A percentile compares a stretch with the other conserved stretches of the same genome.
Evolutionary conservation across 371 early-diverging fungal species (phyloP).

Genomic region (Mortierella sp.): DNA sequence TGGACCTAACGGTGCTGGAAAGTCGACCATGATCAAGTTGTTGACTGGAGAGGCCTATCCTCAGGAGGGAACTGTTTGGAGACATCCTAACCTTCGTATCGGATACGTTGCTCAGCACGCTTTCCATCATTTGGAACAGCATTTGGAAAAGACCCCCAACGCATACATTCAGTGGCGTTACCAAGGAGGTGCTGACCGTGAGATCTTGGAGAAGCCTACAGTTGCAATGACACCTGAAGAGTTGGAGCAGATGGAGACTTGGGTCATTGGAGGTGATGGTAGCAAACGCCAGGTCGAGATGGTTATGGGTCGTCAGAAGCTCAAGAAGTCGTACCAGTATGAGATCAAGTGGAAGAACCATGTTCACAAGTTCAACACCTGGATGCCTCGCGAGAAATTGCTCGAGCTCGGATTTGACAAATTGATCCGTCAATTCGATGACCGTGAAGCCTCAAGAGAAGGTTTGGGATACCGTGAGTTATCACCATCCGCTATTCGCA

Average conservation of each 20-base stretch:
- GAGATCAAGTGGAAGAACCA: constrained; percentile 62
- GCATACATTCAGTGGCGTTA: constrained; percentile 81
- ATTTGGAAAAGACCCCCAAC: constrained; percentile 76
- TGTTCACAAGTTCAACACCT: constrained; percentile 77
- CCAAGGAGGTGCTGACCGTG: constrained; percentile 77
- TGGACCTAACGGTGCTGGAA: constrained; percentile 79
- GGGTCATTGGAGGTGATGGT: too few species aligned
- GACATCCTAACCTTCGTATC: constrained; percentile 79
- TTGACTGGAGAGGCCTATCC: constrained; percentile 81
- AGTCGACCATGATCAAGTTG: constrained; percentile 87
- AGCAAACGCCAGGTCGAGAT: too few species aligned
- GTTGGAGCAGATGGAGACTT: constrained; percentile 75
- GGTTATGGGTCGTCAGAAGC: too few species aligned
- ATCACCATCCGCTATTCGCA: constrained; percentile 74
- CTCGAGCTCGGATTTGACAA: constrained; percentile 78
- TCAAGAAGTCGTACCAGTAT: constrained; percentile 69
- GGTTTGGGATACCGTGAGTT: constrained; percentile 73
- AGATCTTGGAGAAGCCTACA: constrained; percentile 73
- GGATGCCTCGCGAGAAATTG: constrained; percentile 80
- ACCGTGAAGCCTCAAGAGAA: constrained; percentile 75
- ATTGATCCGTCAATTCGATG: constrained; percentile 75
- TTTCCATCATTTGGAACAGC: constrained; percentile 82
- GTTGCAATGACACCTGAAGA: constrained; percentile 74
- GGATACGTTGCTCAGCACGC: constrained; percentile 88
- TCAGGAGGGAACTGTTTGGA: constrained; percentile 75